A percentile compares a stretch with the other conserved stretches of the same genome.
Evolutionary conservation across 139 green algal species (phyloP).

Genomic region (Micromonas pusilla): DNA sequence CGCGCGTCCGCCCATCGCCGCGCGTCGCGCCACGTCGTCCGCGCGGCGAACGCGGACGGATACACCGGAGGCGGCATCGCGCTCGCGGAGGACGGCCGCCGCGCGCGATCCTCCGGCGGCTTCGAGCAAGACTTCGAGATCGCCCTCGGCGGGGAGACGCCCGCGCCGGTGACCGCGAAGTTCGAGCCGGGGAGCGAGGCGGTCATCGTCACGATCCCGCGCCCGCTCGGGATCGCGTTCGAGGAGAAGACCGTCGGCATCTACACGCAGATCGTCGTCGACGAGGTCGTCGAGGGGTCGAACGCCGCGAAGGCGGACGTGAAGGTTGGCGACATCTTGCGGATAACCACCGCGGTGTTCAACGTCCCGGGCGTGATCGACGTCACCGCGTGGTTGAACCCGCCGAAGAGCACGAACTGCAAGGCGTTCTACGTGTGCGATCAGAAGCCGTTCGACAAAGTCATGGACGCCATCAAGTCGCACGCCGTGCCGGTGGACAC

Average conservation of each 20-base stretch:
- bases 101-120: not conserved
- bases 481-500: constrained; percentile 14
- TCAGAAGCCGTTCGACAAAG: constrained; percentile 5
- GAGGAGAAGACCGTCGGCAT: not conserved
- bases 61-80: too few relatives aligned
- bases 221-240: not conserved
- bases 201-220: not conserved
- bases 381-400: constrained; percentile 24
- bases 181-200: not conserved
- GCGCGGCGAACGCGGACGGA: too few relatives aligned
- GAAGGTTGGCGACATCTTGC: constrained; percentile 3
- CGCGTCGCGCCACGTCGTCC: too few relatives aligned
- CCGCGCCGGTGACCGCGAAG: not conserved
- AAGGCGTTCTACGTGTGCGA: constrained; percentile 4
- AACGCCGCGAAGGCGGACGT: constrained; percentile 1
- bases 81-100: not conserved
- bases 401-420: not conserved
- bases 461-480: constrained; percentile 9
- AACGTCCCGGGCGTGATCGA: not conserved
- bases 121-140: not conserved
- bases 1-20: too few relatives aligned
- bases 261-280: not conserved
- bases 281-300: not conserved
- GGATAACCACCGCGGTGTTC: constrained; percentile 22
- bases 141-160: not conserved